A percentile compares a stretch with the other conserved stretches of the same genome.
Conservation (phyloP, 768 basidiomycete species). For the Rhizopogon sp. region DNA sequence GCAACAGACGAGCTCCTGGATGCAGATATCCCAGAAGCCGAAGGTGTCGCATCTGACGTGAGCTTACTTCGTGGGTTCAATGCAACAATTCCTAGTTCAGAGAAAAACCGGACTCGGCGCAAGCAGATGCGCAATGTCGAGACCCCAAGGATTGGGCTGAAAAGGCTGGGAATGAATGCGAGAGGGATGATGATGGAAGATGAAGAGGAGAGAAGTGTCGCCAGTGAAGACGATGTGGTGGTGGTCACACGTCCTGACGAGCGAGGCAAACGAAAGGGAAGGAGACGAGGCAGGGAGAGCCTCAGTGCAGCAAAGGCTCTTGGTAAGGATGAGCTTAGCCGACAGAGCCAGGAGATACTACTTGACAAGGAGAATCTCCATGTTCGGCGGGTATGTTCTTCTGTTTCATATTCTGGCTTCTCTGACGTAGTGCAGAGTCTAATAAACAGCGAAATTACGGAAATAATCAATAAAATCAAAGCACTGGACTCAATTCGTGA, state of each 20-base stretch:
- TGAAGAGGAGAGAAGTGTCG: slow-evolving; percentile 45
- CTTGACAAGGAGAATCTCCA: slow-evolving; percentile 91
- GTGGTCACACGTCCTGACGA: slow-evolving; percentile 44
- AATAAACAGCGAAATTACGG: slow-evolving; percentile 79
- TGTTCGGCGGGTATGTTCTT: slow-evolving; percentile 63
- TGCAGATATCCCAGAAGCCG: slow-evolving; percentile 68
- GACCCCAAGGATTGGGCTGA: slow-evolving; percentile 69
- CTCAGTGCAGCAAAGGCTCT: slow-evolving; percentile 64
- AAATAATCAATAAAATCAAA: slow-evolving; percentile 88
- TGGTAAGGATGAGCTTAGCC: slow-evolving; percentile 77
- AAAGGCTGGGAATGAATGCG: slow-evolving; percentile 72
- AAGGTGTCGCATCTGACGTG: slow-evolving; percentile 65
- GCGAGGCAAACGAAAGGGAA: slow-evolving; percentile 28
- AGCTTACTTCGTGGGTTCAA: slow-evolving; percentile 89
- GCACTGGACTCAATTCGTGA: slow-evolving; percentile 75
- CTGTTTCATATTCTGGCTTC: background rate
- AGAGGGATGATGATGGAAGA: slow-evolving; percentile 56
- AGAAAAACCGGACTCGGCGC: slow-evolving; percentile 69
- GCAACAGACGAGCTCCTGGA: slow-evolving; percentile 73
- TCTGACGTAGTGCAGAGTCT: slow-evolving; percentile 52
- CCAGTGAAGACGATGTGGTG: slow-evolving; percentile 76
- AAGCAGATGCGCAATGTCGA: slow-evolving; percentile 79
- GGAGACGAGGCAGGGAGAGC: slow-evolving; percentile 57
- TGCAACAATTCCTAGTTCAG: slow-evolving; percentile 90
- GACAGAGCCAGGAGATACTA: slow-evolving; percentile 82